Evolutionary conservation across 441 rosid genomes (phyloP).

Genomic region (Pelargonium citronellum): DNA sequence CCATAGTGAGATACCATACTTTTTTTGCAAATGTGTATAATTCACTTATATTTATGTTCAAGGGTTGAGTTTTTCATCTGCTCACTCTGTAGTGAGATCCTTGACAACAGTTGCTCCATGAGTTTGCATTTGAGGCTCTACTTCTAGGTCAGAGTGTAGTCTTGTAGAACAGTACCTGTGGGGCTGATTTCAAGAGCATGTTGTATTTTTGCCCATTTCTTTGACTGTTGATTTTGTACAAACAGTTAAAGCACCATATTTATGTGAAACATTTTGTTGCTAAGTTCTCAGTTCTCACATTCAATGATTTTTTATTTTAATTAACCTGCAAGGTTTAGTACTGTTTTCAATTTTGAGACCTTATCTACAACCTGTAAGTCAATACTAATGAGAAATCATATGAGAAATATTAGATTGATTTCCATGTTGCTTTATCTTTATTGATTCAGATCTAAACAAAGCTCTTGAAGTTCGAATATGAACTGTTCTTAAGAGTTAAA

Average conservation of each 20-base stretch:
- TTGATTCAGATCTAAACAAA: no score
- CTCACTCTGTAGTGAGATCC: background rate
- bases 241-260: conserved; percentile 22
- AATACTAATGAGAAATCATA: no score
- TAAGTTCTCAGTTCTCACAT: conserved; percentile 16
- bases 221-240: conserved; percentile 36
- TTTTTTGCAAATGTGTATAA: conserved; percentile 50
- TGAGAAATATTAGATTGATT: no score
- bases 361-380: no score
- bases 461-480: no score
- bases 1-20: background rate
- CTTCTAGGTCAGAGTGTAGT: background rate
- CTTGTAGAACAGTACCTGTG: conserved; percentile 21
- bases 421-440: no score
- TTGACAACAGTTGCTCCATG: conserved; percentile 20
- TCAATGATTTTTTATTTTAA: no score
- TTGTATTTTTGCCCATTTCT: conserved; percentile 31
- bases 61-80: conserved; percentile 19
- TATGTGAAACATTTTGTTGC: conserved; percentile 47
- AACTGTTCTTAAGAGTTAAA: no score
- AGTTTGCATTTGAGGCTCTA: conserved; percentile 21
- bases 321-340: no score
- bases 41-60: conserved; percentile 22
- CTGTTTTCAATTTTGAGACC: no score
- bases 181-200: conserved; percentile 29